phyloP scores from a whole-genome alignment of 2,329 filamentous ascomycete species.

The Lithohypha guttulata region DNA sequence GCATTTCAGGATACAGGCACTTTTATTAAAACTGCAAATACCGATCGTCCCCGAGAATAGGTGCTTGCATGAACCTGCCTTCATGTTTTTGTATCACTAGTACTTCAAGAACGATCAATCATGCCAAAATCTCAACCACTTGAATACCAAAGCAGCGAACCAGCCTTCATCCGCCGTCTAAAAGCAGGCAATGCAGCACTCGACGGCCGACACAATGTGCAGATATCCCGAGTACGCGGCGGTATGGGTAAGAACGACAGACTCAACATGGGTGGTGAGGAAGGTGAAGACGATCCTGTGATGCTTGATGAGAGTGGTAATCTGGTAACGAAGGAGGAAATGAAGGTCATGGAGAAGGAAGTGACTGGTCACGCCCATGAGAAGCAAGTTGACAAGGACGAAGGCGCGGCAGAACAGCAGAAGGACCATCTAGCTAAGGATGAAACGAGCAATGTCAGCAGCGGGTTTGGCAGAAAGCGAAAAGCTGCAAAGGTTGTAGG shows the following conservation, averaged over 20 bases:
- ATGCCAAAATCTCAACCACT: slow-evolving; percentile 13
- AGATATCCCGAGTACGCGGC: slow-evolving; percentile 16
- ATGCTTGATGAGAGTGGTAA: slow-evolving; percentile 22
- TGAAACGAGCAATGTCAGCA: slow-evolving; percentile 8
- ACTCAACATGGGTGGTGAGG: slow-evolving; percentile 19
- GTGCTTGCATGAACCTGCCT: too few species aligned
- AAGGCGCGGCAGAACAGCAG: slow-evolving; percentile 7
- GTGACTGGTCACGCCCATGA: not conserved
- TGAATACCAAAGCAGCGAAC: slow-evolving; percentile 20
- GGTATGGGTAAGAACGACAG: slow-evolving; percentile 13
- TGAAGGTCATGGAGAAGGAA: slow-evolving; percentile 14
- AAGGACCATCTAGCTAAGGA: slow-evolving; percentile 13
- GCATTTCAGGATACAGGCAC: too few species aligned
- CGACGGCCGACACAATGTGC: slow-evolving; percentile 19
- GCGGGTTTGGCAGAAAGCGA: slow-evolving; percentile 16
- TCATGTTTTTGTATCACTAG: too few species aligned
- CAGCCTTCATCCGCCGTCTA: slow-evolving; percentile 20
- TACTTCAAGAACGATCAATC: too few species aligned
- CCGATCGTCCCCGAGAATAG: too few species aligned
- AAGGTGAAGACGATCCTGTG: slow-evolving; percentile 21
- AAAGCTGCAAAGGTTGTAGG: slow-evolving; percentile 19
- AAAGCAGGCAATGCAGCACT: slow-evolving; percentile 16
- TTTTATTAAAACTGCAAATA: too few species aligned
- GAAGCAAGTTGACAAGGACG: not conserved
- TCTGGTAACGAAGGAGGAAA: slow-evolving; percentile 18